A percentile compares a stretch with the other conserved stretches of the same genome.
phyloP scores from a whole-genome alignment of 2,329 filamentous ascomycete species.

The Verticillium zaregamsianum region DNA sequence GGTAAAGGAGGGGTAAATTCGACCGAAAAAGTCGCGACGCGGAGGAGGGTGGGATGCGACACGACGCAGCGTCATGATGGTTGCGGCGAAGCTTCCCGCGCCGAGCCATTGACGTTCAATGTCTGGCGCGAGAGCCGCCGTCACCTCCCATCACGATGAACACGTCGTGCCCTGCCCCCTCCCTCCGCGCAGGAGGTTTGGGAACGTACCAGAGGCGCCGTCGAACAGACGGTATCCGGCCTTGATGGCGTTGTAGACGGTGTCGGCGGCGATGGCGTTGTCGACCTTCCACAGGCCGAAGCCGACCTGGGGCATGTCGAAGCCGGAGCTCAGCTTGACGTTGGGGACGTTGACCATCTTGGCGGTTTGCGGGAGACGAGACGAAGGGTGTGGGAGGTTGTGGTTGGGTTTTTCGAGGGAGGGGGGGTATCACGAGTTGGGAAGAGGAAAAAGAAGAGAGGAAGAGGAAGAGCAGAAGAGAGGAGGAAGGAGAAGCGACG shows the following conservation, averaged over 20 bases:
- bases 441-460: conserved; percentile 18
- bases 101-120: background rate
- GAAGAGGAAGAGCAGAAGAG: background rate
- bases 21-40: background rate
- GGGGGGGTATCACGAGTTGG: conserved; percentile 41
- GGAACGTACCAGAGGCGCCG: conserved; percentile 52
- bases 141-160: background rate
- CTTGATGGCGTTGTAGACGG: conserved; percentile 72
- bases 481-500: background rate
- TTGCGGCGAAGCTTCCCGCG: background rate
- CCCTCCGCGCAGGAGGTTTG: background rate
- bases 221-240: conserved; percentile 57
- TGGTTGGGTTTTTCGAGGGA: conserved; percentile 56
- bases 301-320: conserved; percentile 71
- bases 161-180: background rate
- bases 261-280: conserved; percentile 67
- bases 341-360: conserved; percentile 29
- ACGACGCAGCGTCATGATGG: background rate
- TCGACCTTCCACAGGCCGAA: conserved; percentile 83
- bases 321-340: conserved; percentile 61
- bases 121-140: background rate
- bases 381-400: background rate
- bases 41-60: background rate
- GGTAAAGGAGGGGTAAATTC: conserved; percentile 1
- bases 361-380: background rate